Conservation (phyloP, 225 moss, liverwort and hornwort species). For the Anthoceros angustus region DNA sequence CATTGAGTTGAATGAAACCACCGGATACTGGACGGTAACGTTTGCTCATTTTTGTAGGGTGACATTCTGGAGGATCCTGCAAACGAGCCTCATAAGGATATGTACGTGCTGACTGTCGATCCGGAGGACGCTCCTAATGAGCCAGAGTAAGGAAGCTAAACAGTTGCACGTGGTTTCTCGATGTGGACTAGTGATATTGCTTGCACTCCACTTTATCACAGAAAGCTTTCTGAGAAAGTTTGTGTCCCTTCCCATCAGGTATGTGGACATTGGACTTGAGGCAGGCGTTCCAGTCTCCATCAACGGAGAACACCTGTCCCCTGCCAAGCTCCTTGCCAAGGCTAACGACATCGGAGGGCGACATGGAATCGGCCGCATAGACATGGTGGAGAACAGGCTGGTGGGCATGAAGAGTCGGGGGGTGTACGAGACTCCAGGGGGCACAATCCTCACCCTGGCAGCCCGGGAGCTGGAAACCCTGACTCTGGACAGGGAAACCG, state of each 20-base stretch:
- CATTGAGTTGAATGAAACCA: background rate
- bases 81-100: constrained; percentile 69
- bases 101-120: constrained; percentile 70
- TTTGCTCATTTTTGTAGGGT: constrained; percentile 31
- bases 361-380: constrained; percentile 75
- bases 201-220: background rate
- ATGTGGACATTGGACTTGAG: constrained; percentile 58
- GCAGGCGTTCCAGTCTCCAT: constrained; percentile 54
- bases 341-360: constrained; percentile 64
- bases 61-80: constrained; percentile 80
- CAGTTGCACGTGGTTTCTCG: background rate
- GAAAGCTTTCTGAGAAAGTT: background rate
- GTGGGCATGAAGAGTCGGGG: constrained; percentile 94
- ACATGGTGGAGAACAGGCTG: constrained; percentile 90
- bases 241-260: constrained; percentile 23
- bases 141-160: constrained; percentile 44
- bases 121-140: constrained; percentile 73
- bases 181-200: background rate
- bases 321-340: constrained; percentile 47
- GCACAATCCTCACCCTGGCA: constrained; percentile 64
- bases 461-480: constrained; percentile 75
- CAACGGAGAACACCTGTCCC: constrained; percentile 39
- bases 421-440: constrained; percentile 92
- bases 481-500: constrained; percentile 80
- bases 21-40: background rate